These are phyloP conservation scores for Limnanthes douglasii DNA, from an alignment of 345 rosid species.

Conservation along the genomic window DNA sequence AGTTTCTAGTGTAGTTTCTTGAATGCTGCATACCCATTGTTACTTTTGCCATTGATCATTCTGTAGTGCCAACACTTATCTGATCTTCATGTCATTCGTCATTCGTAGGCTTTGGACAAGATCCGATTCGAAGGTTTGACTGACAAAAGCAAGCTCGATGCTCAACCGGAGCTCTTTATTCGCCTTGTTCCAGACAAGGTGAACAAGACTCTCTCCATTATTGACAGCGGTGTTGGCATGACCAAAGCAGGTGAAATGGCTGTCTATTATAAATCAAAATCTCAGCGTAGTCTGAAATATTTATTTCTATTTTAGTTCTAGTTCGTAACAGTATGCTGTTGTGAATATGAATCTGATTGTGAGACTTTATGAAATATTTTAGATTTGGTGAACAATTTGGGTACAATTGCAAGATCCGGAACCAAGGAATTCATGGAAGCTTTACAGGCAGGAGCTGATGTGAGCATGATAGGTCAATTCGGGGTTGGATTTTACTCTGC, in stretches of 20 bases:
- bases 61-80: no score
- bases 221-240: conserved; percentile 68
- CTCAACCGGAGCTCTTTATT: conserved; percentile 57
- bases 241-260: conserved; percentile 72
- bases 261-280: no score
- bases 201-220: conserved; percentile 32
- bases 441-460: conserved; percentile 84
- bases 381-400: conserved; percentile 82
- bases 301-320: no score
- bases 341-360: no score
- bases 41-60: no score
- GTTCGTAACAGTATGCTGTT: no score
- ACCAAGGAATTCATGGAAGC: conserved; percentile 96
- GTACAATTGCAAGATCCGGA: conserved; percentile 87
- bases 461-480: conserved; percentile 89
- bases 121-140: conserved; percentile 63
- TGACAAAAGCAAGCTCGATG: conserved; percentile 62
- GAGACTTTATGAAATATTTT: not conserved
- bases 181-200: conserved; percentile 56
- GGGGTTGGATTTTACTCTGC: conserved; percentile 95
- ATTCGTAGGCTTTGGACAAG: conserved; percentile 70
- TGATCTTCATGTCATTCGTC: no score
- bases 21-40: no score
- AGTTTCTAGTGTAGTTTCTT: no score
- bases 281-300: no score